phyloP scores from a whole-genome alignment of 495 filamentous ascomycete species.

The Annulohypoxylon bovei region DNA sequence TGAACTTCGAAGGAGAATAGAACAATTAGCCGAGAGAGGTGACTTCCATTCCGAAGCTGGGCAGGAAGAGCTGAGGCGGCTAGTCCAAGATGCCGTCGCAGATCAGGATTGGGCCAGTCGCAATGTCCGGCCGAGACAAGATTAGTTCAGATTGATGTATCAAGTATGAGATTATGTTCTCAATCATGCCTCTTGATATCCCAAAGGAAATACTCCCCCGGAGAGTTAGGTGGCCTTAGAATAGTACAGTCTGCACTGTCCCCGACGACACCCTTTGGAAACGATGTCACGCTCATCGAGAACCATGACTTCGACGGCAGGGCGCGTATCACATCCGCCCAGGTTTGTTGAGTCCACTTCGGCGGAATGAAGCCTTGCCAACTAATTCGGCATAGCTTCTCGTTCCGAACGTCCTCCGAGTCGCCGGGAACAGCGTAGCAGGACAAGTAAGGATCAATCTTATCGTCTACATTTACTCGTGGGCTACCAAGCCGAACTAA shows the following conservation, averaged over 20 bases:
- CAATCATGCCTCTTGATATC: constrained; percentile 59
- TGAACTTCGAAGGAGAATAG: constrained; percentile 77
- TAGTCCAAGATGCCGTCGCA: constrained; percentile 75
- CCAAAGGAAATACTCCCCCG: constrained; percentile 64
- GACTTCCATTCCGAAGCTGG: constrained; percentile 77
- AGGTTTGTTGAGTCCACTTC: constrained; percentile 54
- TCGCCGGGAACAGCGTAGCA: constrained; percentile 75
- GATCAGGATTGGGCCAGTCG: constrained; percentile 64
- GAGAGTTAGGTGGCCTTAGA: constrained; percentile 53
- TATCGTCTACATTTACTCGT: constrained; percentile 71
- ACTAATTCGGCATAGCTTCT: constrained; percentile 59
- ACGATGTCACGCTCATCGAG: constrained; percentile 57
- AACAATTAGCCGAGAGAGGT: constrained; percentile 75
- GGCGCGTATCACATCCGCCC: constrained; percentile 52
- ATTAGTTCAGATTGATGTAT: constrained; percentile 47
- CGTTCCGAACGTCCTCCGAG: constrained; percentile 33
- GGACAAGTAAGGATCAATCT: constrained; percentile 81
- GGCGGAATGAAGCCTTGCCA: constrained; percentile 64
- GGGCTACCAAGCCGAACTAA: constrained; percentile 76
- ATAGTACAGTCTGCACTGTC: constrained; percentile 59
- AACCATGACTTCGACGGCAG: constrained; percentile 62
- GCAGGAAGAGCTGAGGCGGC: constrained; percentile 71
- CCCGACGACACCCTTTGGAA: constrained; percentile 53
- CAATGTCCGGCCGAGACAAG: constrained; percentile 69
- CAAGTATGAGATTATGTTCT: constrained; percentile 17